These are phyloP conservation scores for Boechera stricta DNA, from an alignment of 345 rosid species.

Conservation along the genomic window DNA sequence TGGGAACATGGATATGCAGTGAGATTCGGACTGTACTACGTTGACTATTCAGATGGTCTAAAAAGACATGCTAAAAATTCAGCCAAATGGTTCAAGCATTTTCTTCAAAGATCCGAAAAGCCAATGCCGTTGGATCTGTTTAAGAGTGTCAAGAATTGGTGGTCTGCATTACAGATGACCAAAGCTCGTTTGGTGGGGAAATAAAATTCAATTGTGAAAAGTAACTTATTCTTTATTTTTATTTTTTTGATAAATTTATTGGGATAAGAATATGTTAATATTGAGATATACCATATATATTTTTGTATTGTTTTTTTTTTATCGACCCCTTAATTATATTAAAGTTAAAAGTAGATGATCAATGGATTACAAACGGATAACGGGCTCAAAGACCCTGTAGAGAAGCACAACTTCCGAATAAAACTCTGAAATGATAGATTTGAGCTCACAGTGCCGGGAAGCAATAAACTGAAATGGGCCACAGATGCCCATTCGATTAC, in stretches of 20 bases:
- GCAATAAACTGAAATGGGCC: too few relatives aligned
- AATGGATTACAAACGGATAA: too few relatives aligned
- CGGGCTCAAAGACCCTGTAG: too few relatives aligned
- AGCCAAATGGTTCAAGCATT: conserved; percentile 58
- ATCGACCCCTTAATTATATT: too few relatives aligned
- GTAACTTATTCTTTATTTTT: not conserved
- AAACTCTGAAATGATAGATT: too few relatives aligned
- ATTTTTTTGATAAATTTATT: not conserved
- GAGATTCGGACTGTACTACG: conserved; percentile 56
- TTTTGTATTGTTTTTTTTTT: too few relatives aligned
- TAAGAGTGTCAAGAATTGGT: conserved; percentile 28
- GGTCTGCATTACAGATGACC: conserved; percentile 6
- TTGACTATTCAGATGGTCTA: conserved; percentile 50
- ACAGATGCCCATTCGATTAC: too few relatives aligned
- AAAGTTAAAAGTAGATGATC: too few relatives aligned
- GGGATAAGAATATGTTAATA: not conserved
- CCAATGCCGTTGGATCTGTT: not conserved
- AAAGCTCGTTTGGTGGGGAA: not conserved
- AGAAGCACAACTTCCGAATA: too few relatives aligned
- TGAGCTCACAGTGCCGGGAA: too few relatives aligned
- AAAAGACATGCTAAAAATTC: conserved; percentile 59
- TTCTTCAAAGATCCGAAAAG: conserved; percentile 33
- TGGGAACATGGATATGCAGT: conserved; percentile 51
- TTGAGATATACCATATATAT: too few relatives aligned
- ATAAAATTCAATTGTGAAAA: not conserved